Conservation (phyloP, 805 yeast genomes). For the Candida anglica region DNA sequence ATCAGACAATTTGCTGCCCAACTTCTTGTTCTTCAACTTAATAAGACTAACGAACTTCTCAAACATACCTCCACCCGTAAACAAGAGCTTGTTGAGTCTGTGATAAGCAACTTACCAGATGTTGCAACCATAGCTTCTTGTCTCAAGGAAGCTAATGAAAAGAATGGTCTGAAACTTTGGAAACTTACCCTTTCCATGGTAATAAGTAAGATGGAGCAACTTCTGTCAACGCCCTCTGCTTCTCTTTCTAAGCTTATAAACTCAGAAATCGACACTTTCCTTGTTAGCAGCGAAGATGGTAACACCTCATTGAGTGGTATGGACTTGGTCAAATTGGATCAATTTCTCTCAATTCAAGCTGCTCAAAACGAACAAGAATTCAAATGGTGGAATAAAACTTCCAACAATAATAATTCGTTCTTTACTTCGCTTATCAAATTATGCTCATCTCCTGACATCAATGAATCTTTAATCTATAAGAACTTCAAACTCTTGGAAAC, state of each 20-base stretch:
- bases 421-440: conserved; percentile 65
- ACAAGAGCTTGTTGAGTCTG: conserved; percentile 24
- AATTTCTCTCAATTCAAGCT: conserved; percentile 49
- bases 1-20: conserved; percentile 65
- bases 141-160: conserved; percentile 37
- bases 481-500: conserved; percentile 46
- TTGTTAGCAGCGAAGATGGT: conserved; percentile 6
- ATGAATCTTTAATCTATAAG: conserved; percentile 32
- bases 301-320: conserved; percentile 38
- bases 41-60: conserved; percentile 45
- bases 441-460: conserved; percentile 10
- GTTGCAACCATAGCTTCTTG: conserved; percentile 38
- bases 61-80: conserved; percentile 5
- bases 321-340: conserved; percentile 57
- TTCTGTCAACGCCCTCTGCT: conserved; percentile 25
- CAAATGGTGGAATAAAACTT: conserved; percentile 74
- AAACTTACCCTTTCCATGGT: conserved; percentile 45
- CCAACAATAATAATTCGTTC: conserved; percentile 45
- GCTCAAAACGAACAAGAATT: conserved; percentile 47
- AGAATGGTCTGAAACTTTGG: conserved; percentile 36
- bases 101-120: conserved; percentile 45
- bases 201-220: conserved; percentile 34
- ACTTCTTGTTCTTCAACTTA: conserved; percentile 47
- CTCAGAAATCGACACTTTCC: conserved; percentile 13
- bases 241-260: conserved; percentile 14